These are phyloP conservation scores for Butyriboletus appendiculatus DNA, from an alignment of 1,284 basidiomycete genomes.

Conservation along the genomic window DNA sequence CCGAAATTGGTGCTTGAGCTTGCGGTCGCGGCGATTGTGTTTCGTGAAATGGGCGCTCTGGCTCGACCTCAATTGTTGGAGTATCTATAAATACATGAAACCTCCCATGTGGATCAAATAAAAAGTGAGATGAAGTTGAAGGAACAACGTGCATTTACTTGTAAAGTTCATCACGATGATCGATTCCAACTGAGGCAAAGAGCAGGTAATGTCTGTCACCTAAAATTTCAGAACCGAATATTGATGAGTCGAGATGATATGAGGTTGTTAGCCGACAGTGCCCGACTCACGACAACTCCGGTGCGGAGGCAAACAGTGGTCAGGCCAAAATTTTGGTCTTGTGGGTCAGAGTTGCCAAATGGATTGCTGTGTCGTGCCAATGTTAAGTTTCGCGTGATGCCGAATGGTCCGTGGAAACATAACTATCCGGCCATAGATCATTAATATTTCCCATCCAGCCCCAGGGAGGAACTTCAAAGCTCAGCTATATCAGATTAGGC, in stretches of 20 bases:
- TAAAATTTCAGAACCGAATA: slow-evolving; percentile 8
- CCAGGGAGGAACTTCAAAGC: neutral
- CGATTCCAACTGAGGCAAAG: neutral
- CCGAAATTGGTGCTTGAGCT: neutral
- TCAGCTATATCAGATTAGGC: too few relatives aligned
- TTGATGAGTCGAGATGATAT: slow-evolving; percentile 7
- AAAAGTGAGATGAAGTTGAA: neutral
- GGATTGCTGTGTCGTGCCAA: slow-evolving; percentile 1
- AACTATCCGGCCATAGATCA: slow-evolving; percentile 10
- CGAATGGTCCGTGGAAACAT: slow-evolving; percentile 13
- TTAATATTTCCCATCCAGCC: slow-evolving; percentile 19
- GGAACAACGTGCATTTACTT: neutral
- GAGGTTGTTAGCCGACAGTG: slow-evolving; percentile 31
- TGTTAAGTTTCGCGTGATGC: slow-evolving; percentile 17
- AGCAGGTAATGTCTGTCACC: slow-evolving; percentile 4
- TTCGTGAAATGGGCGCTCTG: neutral
- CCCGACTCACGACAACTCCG: slow-evolving; percentile 20
- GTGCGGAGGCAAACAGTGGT: slow-evolving; percentile 21
- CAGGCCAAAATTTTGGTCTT: neutral
- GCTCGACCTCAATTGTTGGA: neutral
- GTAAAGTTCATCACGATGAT: neutral
- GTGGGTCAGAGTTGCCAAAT: slow-evolving; percentile 24
- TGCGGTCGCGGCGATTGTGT: neutral
- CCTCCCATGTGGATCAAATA: neutral
- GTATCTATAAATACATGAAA: neutral